These are phyloP conservation scores for Stenocarpella maydis DNA, from an alignment of 2,329 filamentous ascomycete genomes.

Conservation along the genomic window DNA sequence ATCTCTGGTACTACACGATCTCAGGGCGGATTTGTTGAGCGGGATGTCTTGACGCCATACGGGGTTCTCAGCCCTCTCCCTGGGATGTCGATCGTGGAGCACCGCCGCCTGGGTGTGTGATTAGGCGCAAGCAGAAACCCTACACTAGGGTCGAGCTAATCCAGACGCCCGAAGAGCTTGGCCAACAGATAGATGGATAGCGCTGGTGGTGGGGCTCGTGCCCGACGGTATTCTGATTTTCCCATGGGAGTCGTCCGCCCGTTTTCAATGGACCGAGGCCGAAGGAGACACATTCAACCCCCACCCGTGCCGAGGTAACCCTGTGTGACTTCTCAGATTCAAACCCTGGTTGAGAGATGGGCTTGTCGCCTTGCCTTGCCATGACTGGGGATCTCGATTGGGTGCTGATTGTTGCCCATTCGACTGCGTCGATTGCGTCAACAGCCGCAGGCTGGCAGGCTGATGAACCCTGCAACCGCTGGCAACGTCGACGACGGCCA, in stretches of 20 bases:
- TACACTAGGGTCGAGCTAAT: slow-evolving; percentile 17
- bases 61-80: slow-evolving; percentile 6
- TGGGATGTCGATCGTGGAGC: slow-evolving; percentile 8
- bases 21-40: neutral
- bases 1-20: slow-evolving; percentile 10
- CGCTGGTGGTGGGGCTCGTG: neutral
- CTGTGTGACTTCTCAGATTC: neutral
- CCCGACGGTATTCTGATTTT: slow-evolving; percentile 23
- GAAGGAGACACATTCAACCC: slow-evolving; percentile 16
- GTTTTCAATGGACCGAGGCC: slow-evolving; percentile 4
- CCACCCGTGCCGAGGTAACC: slow-evolving; percentile 18
- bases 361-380: neutral
- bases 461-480: neutral
- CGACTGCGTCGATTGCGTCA: slow-evolving; percentile 18
- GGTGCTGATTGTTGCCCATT: slow-evolving; percentile 26
- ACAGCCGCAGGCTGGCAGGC: slow-evolving; percentile 4
- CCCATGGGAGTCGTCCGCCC: slow-evolving; percentile 13
- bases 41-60: neutral
- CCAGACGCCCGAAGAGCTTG: slow-evolving; percentile 17
- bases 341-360: neutral
- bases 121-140: slow-evolving; percentile 5
- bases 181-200: slow-evolving; percentile 19
- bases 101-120: neutral
- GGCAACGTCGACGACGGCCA: neutral
- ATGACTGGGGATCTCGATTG: slow-evolving; percentile 30